Conservation (phyloP, 352 stramenopile genomes). For the Globisporangium cylindrosporum region DNA sequence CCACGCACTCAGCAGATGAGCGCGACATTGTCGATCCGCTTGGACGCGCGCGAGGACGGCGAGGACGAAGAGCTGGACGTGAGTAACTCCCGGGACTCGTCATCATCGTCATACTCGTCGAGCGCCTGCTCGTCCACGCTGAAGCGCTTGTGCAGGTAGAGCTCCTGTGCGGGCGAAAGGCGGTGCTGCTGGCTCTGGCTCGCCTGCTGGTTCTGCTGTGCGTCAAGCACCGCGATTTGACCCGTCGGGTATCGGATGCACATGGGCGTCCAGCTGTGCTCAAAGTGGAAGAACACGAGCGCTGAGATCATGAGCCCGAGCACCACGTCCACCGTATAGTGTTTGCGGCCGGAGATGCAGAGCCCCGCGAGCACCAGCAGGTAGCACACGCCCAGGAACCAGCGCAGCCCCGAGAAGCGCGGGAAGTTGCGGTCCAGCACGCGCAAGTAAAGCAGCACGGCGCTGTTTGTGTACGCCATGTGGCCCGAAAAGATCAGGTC, state of each 20-base stretch:
- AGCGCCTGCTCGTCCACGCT: constrained; percentile 50
- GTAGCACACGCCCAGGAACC: constrained; percentile 51
- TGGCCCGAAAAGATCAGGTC: constrained; percentile 80
- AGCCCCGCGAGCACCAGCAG: constrained; percentile 45
- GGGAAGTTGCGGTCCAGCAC: constrained; percentile 54
- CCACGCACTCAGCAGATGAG: constrained; percentile 36
- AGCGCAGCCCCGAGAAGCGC: constrained; percentile 47
- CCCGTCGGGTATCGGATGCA: constrained; percentile 34
- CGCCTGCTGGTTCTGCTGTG: constrained; percentile 20
- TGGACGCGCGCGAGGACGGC: constrained; percentile 6
- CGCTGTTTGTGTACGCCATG: constrained; percentile 69
- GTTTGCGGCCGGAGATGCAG: constrained; percentile 65
- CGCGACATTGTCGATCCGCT: constrained; percentile 38
- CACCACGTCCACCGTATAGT: constrained; percentile 80
- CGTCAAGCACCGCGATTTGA: constrained; percentile 21
- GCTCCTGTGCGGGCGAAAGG: constrained; percentile 15
- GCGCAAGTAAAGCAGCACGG: constrained; percentile 65
- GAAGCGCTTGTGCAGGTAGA: constrained; percentile 41
- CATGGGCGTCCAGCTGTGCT: constrained; percentile 64
- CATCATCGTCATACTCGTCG: constrained; percentile 39
- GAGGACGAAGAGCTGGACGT: background rate
- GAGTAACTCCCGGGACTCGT: constrained; percentile 19
- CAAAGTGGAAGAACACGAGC: constrained; percentile 79
- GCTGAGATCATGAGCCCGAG: constrained; percentile 61
- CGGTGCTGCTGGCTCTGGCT: constrained; percentile 8